These are phyloP conservation scores for Sporothrix globosa DNA, from an alignment of 2,329 filamentous ascomycete species.

Conservation along the genomic window DNA sequence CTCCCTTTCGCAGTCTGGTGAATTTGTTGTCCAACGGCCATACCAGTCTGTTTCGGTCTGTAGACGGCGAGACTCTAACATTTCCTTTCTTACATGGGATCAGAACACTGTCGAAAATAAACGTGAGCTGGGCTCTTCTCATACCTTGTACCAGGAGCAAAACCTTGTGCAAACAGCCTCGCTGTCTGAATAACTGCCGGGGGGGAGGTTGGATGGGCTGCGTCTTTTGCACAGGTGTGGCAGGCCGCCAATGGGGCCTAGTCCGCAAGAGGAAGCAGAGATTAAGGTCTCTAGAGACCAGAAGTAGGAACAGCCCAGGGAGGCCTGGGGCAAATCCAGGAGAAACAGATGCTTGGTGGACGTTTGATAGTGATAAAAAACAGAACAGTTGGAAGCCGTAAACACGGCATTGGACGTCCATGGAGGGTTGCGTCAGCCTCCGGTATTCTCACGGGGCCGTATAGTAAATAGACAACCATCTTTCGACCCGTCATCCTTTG, in stretches of 20 bases:
- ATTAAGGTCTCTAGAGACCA: background rate
- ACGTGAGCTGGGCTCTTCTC: background rate
- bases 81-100: no score
- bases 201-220: background rate
- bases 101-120: background rate
- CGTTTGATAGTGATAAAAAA: background rate
- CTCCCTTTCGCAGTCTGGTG: no score
- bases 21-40: no score
- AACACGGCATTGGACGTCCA: background rate
- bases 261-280: background rate
- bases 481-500: background rate
- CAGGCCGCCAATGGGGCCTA: background rate
- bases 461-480: background rate
- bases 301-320: background rate
- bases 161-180: background rate
- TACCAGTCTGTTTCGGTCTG: no score
- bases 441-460: conserved; percentile 23
- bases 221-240: background rate
- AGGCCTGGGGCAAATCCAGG: background rate
- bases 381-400: background rate
- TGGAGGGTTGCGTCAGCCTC: conserved; percentile 26
- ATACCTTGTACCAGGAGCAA: background rate
- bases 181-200: background rate
- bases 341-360: background rate
- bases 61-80: no score